Base-by-base conservation (phyloP, 495 filamentous ascomycete species). In the Astrothelium macrocarpum region DNA sequence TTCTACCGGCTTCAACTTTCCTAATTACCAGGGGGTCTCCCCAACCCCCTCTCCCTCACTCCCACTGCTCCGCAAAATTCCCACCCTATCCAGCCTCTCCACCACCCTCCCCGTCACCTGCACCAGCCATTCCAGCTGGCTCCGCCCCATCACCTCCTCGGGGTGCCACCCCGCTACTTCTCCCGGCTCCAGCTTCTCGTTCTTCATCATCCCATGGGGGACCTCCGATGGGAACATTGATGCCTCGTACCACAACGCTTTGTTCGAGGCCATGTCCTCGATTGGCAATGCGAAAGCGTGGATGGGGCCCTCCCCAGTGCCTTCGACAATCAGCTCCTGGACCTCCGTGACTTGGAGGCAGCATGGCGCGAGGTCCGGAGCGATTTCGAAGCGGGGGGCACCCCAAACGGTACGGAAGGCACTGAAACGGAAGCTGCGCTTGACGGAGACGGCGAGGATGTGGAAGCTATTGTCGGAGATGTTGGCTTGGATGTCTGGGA, bases 241-340 rank as follows among this genome's bases (percentile, higher is more conserved):
- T 12, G 73, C 74, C 56, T 76, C 72, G 67, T 77, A 80, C 78
- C 79, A 82, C 3, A 75, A 65, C 16, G 68, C 67, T 4, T 72
- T 68, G 7, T 67, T 64, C 1, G 64, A 62, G 20, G 70, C 61
- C 76, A 78, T 78, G 1, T 75, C 68, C 0, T 72, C 59, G 12
- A 60, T 42, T 1, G 64, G 64, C 1, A 53, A 36, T 7, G 60
- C 43, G 14, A 20, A 49, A 39, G 39, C 36, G 10, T 34, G 36
- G 4, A 18, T n/a, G 16, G 16, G 25, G 20, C 68, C 64, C 0
- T 56, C 31, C 1, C 63, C n/a, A 14, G 65, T 59, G 16, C 49
- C 58, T 1, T 62, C 70, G 16, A 71, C 46, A 0, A 70, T 9
- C 1, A 81, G 70, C 11, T 79, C 72, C 42, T 79, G 78, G 11